Evolutionary conservation across 2,329 filamentous ascomycete genomes (phyloP), one percentile per base, ranked within the genome.

Genomic region (Neopestalotiopsis sp.): DNA sequence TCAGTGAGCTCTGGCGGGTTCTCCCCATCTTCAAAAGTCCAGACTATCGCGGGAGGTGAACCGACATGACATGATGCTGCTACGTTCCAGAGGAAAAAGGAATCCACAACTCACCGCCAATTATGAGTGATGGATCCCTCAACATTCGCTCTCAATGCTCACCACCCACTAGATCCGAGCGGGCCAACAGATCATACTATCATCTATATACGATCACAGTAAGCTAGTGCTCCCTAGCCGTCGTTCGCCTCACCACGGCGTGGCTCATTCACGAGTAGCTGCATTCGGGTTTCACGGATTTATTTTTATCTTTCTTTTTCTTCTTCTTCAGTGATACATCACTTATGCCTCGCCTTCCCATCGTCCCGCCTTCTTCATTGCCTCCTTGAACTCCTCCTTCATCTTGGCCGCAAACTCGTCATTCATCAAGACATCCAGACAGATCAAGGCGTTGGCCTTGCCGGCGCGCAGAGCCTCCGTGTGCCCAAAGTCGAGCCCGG

Each of bases 361-460:
- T 5, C 59, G 59, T 4, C 59, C 59, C 1, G 59, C 59, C n/a
- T 20, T 34, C 17, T 62, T 62, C 59, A 62, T 62, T 14, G 30
- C 20, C 32, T 62, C 59, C 10, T 34, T 40, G n/a, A 62, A 62
- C 20, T 62, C 59, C n/a, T 34, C 20, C 62, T 30, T 65, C 42
- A 52, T 65, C 34, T 28, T 34, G 12, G 62, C 40, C 4, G 64
- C 64, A 66, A 66, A 58, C 12, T 58, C 49, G 30, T 66, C 49
- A n/a, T 66, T 66, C 45, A 58, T 66, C 32, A 58, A 34, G 12
- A 66, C 64, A 20, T 66, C 64, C 14, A 66, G 49, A 24, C 49
- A 58, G 28, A 66, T 66, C 20, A 66, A 45, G 9, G 64, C 42
- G 20, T 66, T 66, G 38, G 45, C 64, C 45, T 66, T 66, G 42